Base-by-base conservation (phyloP, 495 filamentous ascomycete genomes). In the Neurospora hispaniola region DNA sequence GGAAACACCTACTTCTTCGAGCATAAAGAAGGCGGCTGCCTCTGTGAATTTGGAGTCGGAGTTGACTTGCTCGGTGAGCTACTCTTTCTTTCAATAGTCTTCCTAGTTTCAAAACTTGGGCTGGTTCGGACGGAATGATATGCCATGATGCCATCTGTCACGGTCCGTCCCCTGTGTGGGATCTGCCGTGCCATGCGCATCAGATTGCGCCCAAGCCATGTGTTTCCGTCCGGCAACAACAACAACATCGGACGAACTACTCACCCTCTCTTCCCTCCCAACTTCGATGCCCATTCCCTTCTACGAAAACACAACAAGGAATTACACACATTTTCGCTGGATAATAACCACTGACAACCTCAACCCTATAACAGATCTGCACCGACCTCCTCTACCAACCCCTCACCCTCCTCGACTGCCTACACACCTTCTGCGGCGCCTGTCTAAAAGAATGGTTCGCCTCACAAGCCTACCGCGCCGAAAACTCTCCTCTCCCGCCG, bases 391-490 rank as follows among this genome's bases (percentile, higher is more conserved):
- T 99, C 74, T 97, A 93, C 84, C 93, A 97, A 80, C 96, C 96
- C 23, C 89, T 98, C 73, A 97, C 94, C 41, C 91, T 98, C 73
- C 92, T 99, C 79, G 93, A 98, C 85, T 99, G 96, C 80, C 90
- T 99, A 2, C 96, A 99, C 84, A 97, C 94, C 44, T 98, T 96
- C 83, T 98, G 96, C 84, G 96, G 93, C 72, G 91, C 92, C 40
- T 99, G 96, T 79, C 80, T 98, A 73, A 97, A 96, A 82, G 90
- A 94, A 82, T 98, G 96, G 96, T 99, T 99, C 83, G 85, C 84
- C 70, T 90, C 84, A 71, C 86, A 89, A 70, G 86, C 87, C 23
- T 81, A 71, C 72, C 83, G 71, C 74, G 82, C 78, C 77, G 85
- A 84, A 39, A 81, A 81, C 35, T 82, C 82, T 4, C 82, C 82